Evolutionary conservation across 805 yeast genomes (phyloP).

Genomic region (Metschnikowia santaceciliae): DNA sequence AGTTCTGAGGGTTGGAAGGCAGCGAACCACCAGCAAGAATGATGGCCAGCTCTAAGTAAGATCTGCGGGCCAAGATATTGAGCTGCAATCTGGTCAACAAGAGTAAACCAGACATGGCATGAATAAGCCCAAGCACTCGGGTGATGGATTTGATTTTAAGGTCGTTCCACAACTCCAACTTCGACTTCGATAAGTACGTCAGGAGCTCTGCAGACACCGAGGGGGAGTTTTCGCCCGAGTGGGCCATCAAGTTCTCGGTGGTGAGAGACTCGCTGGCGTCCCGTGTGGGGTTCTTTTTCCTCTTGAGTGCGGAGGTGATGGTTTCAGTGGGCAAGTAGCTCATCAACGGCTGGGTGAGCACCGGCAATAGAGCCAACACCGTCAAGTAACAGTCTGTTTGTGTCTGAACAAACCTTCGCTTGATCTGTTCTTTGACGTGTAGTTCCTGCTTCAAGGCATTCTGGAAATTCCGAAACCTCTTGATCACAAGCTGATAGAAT

Average conservation of each 20-base stretch:
- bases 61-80: conserved; percentile 82
- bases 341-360: conserved; percentile 61
- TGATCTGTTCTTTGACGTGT: conserved; percentile 49
- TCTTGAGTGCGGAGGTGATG: conserved; percentile 65
- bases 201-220: conserved; percentile 15
- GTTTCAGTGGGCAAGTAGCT: conserved; percentile 65
- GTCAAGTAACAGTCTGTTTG: conserved; percentile 88
- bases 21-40: conserved; percentile 54
- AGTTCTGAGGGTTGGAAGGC: conserved; percentile 14
- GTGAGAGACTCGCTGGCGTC: conserved; percentile 43
- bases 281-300: conserved; percentile 41
- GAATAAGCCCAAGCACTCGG: conserved; percentile 66
- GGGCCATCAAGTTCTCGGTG: conserved; percentile 36
- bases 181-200: conserved; percentile 26
- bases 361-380: conserved; percentile 75
- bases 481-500: conserved; percentile 36
- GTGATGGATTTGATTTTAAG: conserved; percentile 72
- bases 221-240: conserved; percentile 26
- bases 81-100: conserved; percentile 80
- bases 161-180: conserved; percentile 72
- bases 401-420: conserved; percentile 83
- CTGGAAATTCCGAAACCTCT: conserved; percentile 37
- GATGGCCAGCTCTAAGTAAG: conserved; percentile 76
- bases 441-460: conserved; percentile 38
- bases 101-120: conserved; percentile 65